A percentile compares a stretch with the other conserved stretches of the same genome.
Conservation (phyloP, 768 basidiomycete species). For the Trametes cingulata region DNA sequence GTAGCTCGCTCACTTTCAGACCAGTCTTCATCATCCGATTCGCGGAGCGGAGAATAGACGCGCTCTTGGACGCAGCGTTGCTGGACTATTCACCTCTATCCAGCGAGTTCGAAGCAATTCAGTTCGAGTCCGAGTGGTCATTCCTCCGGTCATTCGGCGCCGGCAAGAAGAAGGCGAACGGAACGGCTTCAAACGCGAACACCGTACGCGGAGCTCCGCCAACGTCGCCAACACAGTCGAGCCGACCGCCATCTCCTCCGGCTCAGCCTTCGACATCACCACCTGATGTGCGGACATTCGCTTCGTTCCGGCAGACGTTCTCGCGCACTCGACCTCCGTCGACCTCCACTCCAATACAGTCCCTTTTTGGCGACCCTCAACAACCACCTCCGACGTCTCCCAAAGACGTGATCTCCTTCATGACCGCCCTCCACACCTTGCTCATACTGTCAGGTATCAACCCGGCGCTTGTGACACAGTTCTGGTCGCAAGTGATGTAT, state of each 20-base stretch:
- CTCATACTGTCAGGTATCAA: conserved; percentile 88
- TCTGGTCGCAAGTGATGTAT: conserved; percentile 98
- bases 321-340: conserved; percentile 50
- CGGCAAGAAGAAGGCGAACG: conserved; percentile 53
- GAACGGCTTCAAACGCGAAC: conserved; percentile 5
- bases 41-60: conserved; percentile 86
- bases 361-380: conserved; percentile 42
- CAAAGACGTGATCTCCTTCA: conserved; percentile 67
- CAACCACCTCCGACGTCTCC: conserved; percentile 40
- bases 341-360: conserved; percentile 47
- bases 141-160: conserved; percentile 72
- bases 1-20: background rate
- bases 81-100: conserved; percentile 82
- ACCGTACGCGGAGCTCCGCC: conserved; percentile 38
- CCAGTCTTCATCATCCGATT: conserved; percentile 94
- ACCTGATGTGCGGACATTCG: conserved; percentile 49
- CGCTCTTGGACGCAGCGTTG: conserved; percentile 76
- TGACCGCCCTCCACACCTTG: conserved; percentile 83
- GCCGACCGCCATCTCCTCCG: conserved; percentile 55
- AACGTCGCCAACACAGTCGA: conserved; percentile 49
- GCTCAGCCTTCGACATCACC: conserved; percentile 46
- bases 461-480: conserved; percentile 81
- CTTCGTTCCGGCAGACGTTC: conserved; percentile 69
- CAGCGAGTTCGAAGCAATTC: conserved; percentile 75
- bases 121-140: conserved; percentile 97